A percentile compares a stretch with the other conserved stretches of the same genome.
Evolutionary conservation across 192 early-diverging fungal genomes (phyloP).

Genomic region (Podila verticillata): DNA sequence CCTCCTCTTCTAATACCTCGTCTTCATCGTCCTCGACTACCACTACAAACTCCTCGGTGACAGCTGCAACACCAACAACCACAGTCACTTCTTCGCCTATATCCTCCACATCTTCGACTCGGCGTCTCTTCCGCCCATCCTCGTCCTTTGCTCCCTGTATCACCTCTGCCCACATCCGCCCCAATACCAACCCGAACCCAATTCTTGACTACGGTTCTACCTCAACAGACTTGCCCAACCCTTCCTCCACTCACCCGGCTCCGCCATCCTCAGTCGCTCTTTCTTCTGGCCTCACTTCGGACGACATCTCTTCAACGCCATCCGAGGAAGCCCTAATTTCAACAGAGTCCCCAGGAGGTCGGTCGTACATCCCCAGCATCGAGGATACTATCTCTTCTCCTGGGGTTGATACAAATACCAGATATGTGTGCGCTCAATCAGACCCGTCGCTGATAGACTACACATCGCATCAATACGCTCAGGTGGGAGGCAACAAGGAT

Average conservation of each 20-base stretch:
- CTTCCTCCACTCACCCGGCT: not conserved
- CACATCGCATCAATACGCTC: too few species aligned
- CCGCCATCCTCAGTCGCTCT: not conserved
- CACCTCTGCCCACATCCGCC: not conserved
- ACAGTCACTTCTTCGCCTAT: not conserved
- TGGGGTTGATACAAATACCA: too few species aligned
- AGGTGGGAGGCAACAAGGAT: too few species aligned
- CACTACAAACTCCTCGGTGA: not conserved
- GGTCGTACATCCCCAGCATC: too few species aligned
- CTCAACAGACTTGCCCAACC: not conserved
- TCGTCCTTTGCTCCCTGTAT: not conserved
- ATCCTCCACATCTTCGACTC: not conserved
- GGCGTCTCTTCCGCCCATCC: not conserved
- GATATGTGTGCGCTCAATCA: too few species aligned
- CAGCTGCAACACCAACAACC: not conserved
- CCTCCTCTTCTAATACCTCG: slow-evolving; percentile 1
- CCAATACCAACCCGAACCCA: not conserved
- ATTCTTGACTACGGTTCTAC: not conserved
- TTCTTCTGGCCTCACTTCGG: not conserved
- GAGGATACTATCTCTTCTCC: too few species aligned
- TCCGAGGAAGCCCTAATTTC: too few species aligned
- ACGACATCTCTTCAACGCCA: too few species aligned
- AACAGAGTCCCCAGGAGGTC: too few species aligned
- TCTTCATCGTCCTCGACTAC: not conserved
- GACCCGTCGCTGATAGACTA: too few species aligned